These are phyloP conservation scores for Cystobasidium tubakii DNA, from an alignment of 768 basidiomycete species.

Conservation along the genomic window DNA sequence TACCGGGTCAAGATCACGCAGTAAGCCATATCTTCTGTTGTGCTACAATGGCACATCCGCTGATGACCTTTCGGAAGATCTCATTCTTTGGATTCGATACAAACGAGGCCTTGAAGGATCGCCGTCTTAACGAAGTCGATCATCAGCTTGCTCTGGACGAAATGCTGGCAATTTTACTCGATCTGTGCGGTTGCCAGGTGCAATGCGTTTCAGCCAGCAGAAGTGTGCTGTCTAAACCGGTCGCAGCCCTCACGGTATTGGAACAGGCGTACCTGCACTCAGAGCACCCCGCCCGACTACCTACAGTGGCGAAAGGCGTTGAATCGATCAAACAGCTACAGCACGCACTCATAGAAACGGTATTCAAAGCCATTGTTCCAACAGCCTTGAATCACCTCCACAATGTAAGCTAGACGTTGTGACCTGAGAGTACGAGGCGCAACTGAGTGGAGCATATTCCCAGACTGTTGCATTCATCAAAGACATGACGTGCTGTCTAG, in stretches of 20 bases:
- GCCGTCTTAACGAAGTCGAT: neutral
- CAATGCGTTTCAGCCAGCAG: neutral
- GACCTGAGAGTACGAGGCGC: neutral
- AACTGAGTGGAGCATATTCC: neutral
- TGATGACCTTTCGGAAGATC: neutral
- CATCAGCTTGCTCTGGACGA: neutral
- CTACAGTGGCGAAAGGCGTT: neutral
- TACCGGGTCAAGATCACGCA: neutral
- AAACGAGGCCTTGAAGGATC: neutral
- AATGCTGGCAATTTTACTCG: neutral
- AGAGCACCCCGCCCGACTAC: neutral
- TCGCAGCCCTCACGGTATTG: neutral
- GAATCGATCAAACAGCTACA: constrained; percentile 48
- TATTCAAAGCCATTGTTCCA: neutral
- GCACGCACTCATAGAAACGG: neutral
- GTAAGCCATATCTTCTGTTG: neutral
- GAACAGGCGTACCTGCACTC: neutral
- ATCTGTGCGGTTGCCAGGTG: neutral
- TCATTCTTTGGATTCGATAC: neutral
- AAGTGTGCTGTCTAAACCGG: neutral
- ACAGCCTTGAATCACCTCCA: neutral
- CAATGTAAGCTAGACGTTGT: neutral
- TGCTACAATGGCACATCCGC: neutral
- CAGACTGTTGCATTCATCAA: neutral
- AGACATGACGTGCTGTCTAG: neutral